Base-by-base conservation (phyloP, 2,329 filamentous ascomycete species). In the Daldinia sp. region DNA sequence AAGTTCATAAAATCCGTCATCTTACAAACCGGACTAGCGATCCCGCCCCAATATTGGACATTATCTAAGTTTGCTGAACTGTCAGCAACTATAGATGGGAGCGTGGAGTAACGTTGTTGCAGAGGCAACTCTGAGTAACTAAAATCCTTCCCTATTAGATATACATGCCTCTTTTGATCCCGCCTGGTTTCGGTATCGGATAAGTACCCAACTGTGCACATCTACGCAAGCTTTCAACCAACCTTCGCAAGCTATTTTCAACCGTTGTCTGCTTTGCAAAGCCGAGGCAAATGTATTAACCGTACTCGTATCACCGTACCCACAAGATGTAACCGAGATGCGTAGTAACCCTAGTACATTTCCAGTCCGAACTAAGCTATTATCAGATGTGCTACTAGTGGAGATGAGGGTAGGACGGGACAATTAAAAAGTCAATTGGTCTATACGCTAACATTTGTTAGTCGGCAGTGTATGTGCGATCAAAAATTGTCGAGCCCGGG, bases 251-350 rank as follows among this genome's bases (percentile, higher is more conserved):
- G 15, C 53, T 26, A 33, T 20, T 44, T 57, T 44, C 33, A 55
- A 50, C 35, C 46, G 35, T 54, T 44, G 60, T 54, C 42, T 57
- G 60, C 53, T 46, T 56, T 18, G 51, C 56, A 30, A 50, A 59
- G 41, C 69, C 69, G 69, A 72, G 64, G 69, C 55, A 61, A 64
- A 51, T 37, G 41, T 65, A 46, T 44, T 41, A 70, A 48, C 58
- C 62, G 59, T 68, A 57, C 60, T 67, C 69, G 64, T 67, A 72
- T 68, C 67, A 68, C 62, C 64, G 56, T 72, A 68, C 64, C 67
- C 67, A 69, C 69, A 63, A 69, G 67, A 69, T 65, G 63, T 57
- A 71, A 67, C 69, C 69, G 63, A 69, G 58, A 69, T 67, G 64
- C 69, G 67, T 67, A 71, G 42, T 58, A 67, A 35, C 60, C 67